phyloP scores from a whole-genome alignment of 2,329 filamentous ascomycete genomes.

The Calonectria fujianensis region DNA sequence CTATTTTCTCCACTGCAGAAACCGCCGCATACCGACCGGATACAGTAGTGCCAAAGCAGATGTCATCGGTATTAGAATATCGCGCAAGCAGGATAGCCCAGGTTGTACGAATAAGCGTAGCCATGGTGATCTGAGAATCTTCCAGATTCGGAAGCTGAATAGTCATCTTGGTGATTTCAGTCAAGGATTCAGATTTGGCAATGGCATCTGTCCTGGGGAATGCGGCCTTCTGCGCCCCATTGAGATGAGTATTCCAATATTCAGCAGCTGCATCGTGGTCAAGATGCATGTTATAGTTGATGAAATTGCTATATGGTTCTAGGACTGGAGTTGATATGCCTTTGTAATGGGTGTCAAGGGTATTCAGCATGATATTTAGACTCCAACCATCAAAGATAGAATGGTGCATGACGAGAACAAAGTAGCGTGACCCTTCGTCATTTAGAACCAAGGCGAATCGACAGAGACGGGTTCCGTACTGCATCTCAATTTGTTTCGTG shows the following conservation, averaged over 20 bases:
- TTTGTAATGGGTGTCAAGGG: background rate
- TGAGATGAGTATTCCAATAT: background rate
- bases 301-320: background rate
- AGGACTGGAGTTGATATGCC: background rate
- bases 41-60: background rate
- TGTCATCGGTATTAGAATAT: background rate
- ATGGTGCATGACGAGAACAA: background rate
- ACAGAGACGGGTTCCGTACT: background rate
- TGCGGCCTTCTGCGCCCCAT: background rate
- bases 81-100: background rate
- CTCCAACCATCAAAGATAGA: background rate
- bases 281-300: background rate
- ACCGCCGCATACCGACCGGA: background rate
- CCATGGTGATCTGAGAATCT: background rate
- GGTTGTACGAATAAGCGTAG: background rate
- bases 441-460: background rate
- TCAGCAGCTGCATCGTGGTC: background rate
- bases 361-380: background rate
- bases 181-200: no score
- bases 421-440: background rate
- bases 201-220: background rate
- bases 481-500: background rate
- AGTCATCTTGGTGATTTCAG: background rate
- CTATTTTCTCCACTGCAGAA: background rate
- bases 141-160: no score